Evolutionary conservation across 176 grass and related monocot species (phyloP).

Genomic region (Zea luxurians): DNA sequence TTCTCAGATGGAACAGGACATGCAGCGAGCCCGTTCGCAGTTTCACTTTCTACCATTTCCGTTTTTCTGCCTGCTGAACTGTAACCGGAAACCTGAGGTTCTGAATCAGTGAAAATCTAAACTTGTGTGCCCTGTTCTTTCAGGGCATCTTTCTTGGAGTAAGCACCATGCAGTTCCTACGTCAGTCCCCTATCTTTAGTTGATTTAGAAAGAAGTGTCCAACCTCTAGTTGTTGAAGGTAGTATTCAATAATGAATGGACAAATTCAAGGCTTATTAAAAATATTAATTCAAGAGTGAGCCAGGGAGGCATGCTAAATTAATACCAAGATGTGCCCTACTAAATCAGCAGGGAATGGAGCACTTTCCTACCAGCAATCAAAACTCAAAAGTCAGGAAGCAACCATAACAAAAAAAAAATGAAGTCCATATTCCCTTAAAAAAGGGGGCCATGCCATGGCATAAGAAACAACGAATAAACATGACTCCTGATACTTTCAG

Average conservation of each 20-base stretch:
- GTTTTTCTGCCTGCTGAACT: too few relatives aligned
- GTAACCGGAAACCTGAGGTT: too few relatives aligned
- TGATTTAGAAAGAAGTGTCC: background rate
- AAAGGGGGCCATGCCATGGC: background rate
- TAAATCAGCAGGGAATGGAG: conserved; percentile 43
- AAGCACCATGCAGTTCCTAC: conserved; percentile 33
- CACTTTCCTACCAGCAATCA: conserved; percentile 36
- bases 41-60: too few relatives aligned
- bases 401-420: conserved; percentile 6
- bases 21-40: conserved; percentile 70
- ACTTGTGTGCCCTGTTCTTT: conserved; percentile 14
- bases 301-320: conserved; percentile 13
- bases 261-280: conserved; percentile 18
- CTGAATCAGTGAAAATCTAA: background rate
- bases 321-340: conserved; percentile 33
- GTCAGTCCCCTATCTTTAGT: conserved; percentile 1
- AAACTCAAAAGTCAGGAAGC: conserved; percentile 49
- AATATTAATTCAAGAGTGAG: conserved; percentile 35
- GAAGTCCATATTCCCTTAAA: background rate
- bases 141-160: conserved; percentile 79
- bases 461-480: background rate
- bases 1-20: conserved; percentile 51
- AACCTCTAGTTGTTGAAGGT: conserved; percentile 39
- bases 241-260: conserved; percentile 23
- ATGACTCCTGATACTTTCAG: conserved; percentile 3